A percentile compares a stretch with the other conserved stretches of the same genome.
Evolutionary conservation across 495 filamentous ascomycete species (phyloP).

Genomic region (Physcia stellaris): DNA sequence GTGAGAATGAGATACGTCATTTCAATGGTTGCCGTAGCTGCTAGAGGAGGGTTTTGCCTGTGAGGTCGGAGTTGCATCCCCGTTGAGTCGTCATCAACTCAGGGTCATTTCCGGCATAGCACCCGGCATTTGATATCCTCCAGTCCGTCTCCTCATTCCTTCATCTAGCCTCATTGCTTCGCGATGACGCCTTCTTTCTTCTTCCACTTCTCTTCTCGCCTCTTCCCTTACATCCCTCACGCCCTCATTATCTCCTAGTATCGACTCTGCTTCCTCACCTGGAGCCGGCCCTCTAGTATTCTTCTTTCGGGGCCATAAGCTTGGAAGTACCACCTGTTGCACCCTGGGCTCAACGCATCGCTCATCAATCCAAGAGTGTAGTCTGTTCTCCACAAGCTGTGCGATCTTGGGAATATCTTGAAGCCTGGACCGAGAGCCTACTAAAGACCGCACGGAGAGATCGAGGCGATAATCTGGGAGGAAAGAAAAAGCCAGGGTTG

Average conservation of each 20-base stretch:
- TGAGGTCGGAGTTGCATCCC: too few species aligned
- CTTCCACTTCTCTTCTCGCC: constrained; percentile 11
- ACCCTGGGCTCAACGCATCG: constrained; percentile 89
- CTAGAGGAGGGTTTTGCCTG: too few species aligned
- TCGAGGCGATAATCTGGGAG: constrained; percentile 92
- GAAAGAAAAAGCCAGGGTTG: constrained; percentile 87
- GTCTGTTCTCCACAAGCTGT: constrained; percentile 76
- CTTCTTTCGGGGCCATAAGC: constrained; percentile 83
- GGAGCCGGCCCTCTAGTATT: constrained; percentile 47
- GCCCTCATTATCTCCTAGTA: constrained; percentile 1
- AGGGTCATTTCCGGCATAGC: constrained; percentile 16
- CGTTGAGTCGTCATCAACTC: too few species aligned
- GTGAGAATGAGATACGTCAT: too few species aligned
- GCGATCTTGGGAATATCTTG: constrained; percentile 98
- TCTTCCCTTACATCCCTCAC: constrained; percentile 10
- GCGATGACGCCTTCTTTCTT: constrained; percentile 6
- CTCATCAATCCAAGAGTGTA: constrained; percentile 96
- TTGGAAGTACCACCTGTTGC: constrained; percentile 86
- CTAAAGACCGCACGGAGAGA: constrained; percentile 74
- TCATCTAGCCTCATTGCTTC: constrained; percentile 10
- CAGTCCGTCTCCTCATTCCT: constrained; percentile 14
- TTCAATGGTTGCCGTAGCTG: too few species aligned
- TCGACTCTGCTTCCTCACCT: constrained; percentile 7
- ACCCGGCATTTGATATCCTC: constrained; percentile 17
- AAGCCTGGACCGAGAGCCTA: constrained; percentile 78